phyloP scores from a whole-genome alignment of 352 stramenopile species.

The Globisporangium mamillatum region DNA sequence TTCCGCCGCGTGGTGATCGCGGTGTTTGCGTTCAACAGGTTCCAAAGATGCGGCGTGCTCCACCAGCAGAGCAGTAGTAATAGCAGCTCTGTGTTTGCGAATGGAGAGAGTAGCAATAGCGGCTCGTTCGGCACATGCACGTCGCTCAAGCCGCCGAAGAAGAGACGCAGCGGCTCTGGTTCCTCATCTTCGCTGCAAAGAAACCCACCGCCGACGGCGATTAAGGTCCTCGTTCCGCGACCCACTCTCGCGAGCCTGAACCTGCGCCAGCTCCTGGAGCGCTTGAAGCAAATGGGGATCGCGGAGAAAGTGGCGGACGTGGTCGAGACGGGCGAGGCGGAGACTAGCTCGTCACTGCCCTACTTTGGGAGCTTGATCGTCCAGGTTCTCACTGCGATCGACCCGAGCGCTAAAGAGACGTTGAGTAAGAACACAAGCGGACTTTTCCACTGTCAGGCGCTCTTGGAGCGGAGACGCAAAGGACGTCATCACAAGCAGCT shows the following conservation, averaged over 20 bases:
- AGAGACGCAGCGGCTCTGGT: constrained; percentile 17
- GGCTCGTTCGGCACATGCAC: constrained; percentile 35
- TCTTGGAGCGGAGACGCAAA: constrained; percentile 36
- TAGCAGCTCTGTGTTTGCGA: background rate
- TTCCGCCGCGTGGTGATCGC: constrained; percentile 60
- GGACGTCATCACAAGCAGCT: constrained; percentile 4
- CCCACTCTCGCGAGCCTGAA: constrained; percentile 28
- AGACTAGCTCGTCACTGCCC: constrained; percentile 2
- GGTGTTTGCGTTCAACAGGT: constrained; percentile 67
- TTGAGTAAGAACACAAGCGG: constrained; percentile 41
- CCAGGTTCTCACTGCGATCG: constrained; percentile 41
- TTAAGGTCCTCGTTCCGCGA: constrained; percentile 44
- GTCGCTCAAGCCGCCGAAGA: constrained; percentile 33
- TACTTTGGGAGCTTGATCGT: constrained; percentile 38
- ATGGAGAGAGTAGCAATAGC: background rate
- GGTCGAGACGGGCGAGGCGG: constrained; percentile 17
- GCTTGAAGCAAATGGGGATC: constrained; percentile 34
- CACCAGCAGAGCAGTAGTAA: background rate
- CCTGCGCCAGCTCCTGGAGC: constrained; percentile 34
- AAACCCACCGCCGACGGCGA: constrained; percentile 26
- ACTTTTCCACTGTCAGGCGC: constrained; percentile 45
- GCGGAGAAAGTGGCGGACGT: constrained; percentile 30
- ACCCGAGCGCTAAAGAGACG: constrained; percentile 35
- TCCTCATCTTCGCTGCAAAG: constrained; percentile 12
- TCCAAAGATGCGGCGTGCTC: constrained; percentile 33